Evolutionary conservation across 2,329 filamentous ascomycete genomes (phyloP).

Genomic region (Ophiognomonia clavigignenti-juglandacearum): DNA sequence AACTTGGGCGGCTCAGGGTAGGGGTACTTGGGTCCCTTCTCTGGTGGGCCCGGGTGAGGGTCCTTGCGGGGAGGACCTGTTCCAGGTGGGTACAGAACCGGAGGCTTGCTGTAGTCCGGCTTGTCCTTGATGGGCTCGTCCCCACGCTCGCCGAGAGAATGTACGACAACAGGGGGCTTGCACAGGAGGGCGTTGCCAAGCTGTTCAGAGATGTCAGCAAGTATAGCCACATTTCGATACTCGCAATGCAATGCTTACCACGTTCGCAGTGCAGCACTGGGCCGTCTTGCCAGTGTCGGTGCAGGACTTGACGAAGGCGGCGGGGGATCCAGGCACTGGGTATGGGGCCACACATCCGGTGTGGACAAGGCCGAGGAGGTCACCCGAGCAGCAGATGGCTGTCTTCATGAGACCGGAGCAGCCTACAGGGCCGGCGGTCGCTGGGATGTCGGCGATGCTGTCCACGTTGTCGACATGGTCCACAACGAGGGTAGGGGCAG

Average conservation of each 20-base stretch:
- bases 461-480: not conserved
- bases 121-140: not conserved
- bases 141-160: not conserved
- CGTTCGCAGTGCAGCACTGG: not conserved
- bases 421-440: too few relatives aligned
- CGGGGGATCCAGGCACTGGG: not conserved
- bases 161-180: not conserved
- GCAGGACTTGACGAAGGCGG: not conserved
- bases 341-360: not conserved
- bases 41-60: not conserved
- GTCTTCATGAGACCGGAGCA: not conserved
- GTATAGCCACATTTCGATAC: not conserved
- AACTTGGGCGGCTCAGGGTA: too few relatives aligned
- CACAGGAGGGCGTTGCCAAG: not conserved
- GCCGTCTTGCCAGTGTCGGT: not conserved
- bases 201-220: not conserved
- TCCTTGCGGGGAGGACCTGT: not conserved
- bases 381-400: not conserved
- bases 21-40: too few relatives aligned
- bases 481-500: not conserved
- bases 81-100: not conserved
- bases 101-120: not conserved
- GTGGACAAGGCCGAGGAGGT: not conserved
- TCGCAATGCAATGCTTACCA: conserved; percentile 1
- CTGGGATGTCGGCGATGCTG: not conserved